Base-by-base conservation (phyloP, 768 basidiomycete species). In the Asterophora lycoperdoides region DNA sequence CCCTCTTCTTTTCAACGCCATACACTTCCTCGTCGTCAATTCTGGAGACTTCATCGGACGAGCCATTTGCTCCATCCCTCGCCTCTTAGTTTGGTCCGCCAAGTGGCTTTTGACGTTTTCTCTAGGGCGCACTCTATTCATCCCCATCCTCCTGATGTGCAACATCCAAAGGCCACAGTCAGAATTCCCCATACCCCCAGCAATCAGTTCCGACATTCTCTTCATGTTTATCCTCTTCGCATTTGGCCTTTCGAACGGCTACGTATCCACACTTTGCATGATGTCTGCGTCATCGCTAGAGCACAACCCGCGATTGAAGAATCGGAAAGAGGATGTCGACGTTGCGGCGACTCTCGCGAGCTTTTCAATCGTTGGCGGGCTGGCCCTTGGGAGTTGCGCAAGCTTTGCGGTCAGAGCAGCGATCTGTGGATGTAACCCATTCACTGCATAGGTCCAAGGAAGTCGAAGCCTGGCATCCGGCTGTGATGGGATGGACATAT, bases 111-210 rank as follows among this genome's bases (percentile, higher is more conserved):
- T 91, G 13, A 59, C 62, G 5, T 66, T 90, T 19, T 84, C 91
- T 13, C 62, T 87, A 35, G 64, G 79, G 3, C 82, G 93, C 46
- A 86, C 84, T 1, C 59, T 92, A 29, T 94, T 95, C 68, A 79
- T 96, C 41, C 91, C 91, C 26, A 59, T 93, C 35, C 86, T 95
- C 66, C 75, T 95, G n/a, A 73, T 86, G 67, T 95, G 93, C 75
- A 96, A 96, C 61, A 68, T 94, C 35, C 80, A 83, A 54, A 78
- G 74, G 37, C 69, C 72, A 26, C 56, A 60, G 34, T 55, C 68
- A 1, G 48, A 60, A 26, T 49, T 63, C 5, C 59, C 63, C 7
- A 56, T 62, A 7, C 54, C 68, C 6, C 77, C 83, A 2, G 55
- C 85, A 52, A 83, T 94, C 70, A 83, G 70, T 65, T 93, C 90